Base-by-base conservation (phyloP, 169 alveolate species). In the Eimeria necatrix region DNA sequence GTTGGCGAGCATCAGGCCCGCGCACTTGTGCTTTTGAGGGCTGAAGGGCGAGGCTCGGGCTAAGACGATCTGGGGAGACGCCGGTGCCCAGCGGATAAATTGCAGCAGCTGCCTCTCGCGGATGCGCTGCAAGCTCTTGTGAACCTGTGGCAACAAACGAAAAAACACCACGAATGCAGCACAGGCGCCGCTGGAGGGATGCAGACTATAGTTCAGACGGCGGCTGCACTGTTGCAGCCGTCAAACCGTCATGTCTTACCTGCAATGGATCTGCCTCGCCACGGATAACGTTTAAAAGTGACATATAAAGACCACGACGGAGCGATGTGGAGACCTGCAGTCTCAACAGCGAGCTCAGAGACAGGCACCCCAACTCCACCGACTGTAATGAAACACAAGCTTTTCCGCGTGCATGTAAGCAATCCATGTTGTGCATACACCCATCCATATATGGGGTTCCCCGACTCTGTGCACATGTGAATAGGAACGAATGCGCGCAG, bases 21-120 rank as follows among this genome's bases (percentile, higher is more conserved):
- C 98, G n/a, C 99, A 99, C 96, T 99, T 99, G 97, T 99, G 99
- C 24, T 99, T 97, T 18, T 99, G 98, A 41, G 97, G 99, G 52
- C 98, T 98, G 95, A 98, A 99, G 5, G 99, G 99, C 26, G 99
- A 98, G 91, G 99, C 99, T 87, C 99, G 98, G 48, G 99, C 98
- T 53, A 99, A 95, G 5, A 99, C 99, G 26, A 99, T 99, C 91
- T 98, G 99, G 6, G 99, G 98, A 24, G 99, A 98, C 59, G 99
- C 99, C 14, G 99, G 99, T 41, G 99, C 99, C 99, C 99, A 99
- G 94, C 98, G 98, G 56, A 97, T 97, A 92, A 97, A 97, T 71
- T 95, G 97, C 87, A 98, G 99, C 91, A 98, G 94, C 94, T 97
- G 97, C 68, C 99, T 96, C 85, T 98, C 99, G 61, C 99, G 95